Evolutionary conservation across 352 stramenopile genomes (phyloP), one percentile per base, ranked within the genome.

Genomic region (Pilasporangium apinafurcum): DNA sequence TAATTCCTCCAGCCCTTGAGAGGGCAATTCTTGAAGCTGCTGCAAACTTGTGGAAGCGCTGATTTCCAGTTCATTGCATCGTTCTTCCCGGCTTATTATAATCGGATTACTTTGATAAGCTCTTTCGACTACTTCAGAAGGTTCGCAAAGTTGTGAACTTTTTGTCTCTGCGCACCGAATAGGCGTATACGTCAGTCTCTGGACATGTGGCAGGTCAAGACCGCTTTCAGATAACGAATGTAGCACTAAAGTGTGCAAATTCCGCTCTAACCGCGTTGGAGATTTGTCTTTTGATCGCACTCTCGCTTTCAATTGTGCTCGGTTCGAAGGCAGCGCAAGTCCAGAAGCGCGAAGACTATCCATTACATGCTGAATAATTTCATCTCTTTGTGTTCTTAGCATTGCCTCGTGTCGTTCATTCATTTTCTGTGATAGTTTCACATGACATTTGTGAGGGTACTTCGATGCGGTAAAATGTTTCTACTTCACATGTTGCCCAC

Each of bases 191-290:
- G n/a, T 48, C 14, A 20, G 28, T 35, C 20, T 37, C 58, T 64
- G 55, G 1, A 86, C 73, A 26, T 86, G 70, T 7, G 77, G 70
- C 29, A 77, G 83, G 42, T 83, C 36, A 4, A 89, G 44, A 17
- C 70, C 73, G 28, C 64, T 79, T 24, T 89, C 65, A 5, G 59
- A 59, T 1, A 86, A 51, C n/a, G 77, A 89, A 20, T 84, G 73
- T 6, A 67, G 39, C 9, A 83, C 55, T 2, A 86, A 54, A 0
- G 56, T 59, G 22, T 77, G 65, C 21, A 89, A 49, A 18, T 62
- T 81, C 37, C 67, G 37, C n/a, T 89, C 73, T 16, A 85, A 46
- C 16, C 50, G 50, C 13, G 39, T 9, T 4, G 45, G 27, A 6
- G 20, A 54, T 51, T 12, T 49, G 20, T 44, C 34, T 45, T 18